Evolutionary conservation across 2,329 filamentous ascomycete species (phyloP).

Genomic region (Tricladium varicosporioides): DNA sequence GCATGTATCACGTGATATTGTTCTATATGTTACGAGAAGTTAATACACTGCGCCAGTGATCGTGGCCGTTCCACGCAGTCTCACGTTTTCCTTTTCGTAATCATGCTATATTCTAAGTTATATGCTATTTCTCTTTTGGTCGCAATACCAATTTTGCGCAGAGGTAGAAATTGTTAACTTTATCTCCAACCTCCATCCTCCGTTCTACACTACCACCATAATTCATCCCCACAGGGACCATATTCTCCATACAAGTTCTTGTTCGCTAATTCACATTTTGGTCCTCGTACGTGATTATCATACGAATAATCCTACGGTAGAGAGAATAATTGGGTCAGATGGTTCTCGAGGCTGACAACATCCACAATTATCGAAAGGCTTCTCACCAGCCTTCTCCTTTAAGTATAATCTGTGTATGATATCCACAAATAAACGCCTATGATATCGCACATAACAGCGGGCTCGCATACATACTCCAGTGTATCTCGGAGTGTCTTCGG

Average conservation of each 20-base stretch:
- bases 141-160: too few relatives aligned
- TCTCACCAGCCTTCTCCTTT: constrained; percentile 10
- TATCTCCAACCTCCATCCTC: not conserved
- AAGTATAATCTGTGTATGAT: constrained; percentile 3
- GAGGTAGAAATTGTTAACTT: not conserved
- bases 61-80: too few relatives aligned
- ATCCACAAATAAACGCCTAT: constrained; percentile 12
- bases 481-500: constrained; percentile 10
- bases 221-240: not conserved
- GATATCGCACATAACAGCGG: constrained; percentile 2
- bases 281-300: not conserved
- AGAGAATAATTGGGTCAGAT: not conserved
- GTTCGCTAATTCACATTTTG: not conserved
- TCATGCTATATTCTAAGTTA: too few relatives aligned
- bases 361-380: constrained; percentile 3
- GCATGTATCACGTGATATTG: too few relatives aligned
- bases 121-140: too few relatives aligned
- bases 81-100: too few relatives aligned
- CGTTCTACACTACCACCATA: not conserved
- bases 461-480: constrained; percentile 3
- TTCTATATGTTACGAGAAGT: too few relatives aligned
- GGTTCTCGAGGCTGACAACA: not conserved
- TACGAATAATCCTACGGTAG: not conserved
- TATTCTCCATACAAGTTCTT: not conserved
- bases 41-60: too few relatives aligned